Evolutionary conservation across 2,329 filamentous ascomycete species (phyloP), one percentile per base, ranked within the genome.

Genomic region (Colletotrichum cuscutae): DNA sequence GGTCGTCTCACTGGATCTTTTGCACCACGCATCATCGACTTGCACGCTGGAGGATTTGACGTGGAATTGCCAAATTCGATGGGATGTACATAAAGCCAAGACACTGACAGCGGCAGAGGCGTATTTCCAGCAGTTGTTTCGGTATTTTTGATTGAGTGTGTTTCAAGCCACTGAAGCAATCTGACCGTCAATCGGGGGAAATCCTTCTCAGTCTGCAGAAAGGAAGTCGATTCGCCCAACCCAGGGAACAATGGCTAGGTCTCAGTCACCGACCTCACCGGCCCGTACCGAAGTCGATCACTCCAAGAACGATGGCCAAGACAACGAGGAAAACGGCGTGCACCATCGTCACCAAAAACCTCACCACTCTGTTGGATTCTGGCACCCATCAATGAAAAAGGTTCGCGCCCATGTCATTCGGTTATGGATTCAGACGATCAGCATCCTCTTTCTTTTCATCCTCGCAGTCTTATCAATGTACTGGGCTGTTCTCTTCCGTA

Each of bases 391-490:
- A 3, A 73, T 80, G 76, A 71, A 59, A 35, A 80, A 78, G 37
- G 76, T 80, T 19, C 76, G 80, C 19, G 59, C 72, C 2, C 76
- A 80, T 32, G 75, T 80, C 11, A 68, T 80, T 7, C n/a, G 68
- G 1, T 59, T 76, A 15, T 81, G 79, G 79, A 64, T 73, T 5
- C 75, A 74, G 57, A 81, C 78, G 28, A 77, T 80, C 78, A 64
- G 32, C 64, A 65, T 89, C 7, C 82, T 92, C 6, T 87, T 88
- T 77, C 76, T 83, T 4, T 91, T 90, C 76, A 88, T 91, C 59
- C 79, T 92, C 5, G 81, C 76, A 12, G 83, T 91, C 4, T 78
- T 93, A 0, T 91, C 88, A 0, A 80, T 92, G 3, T 92, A 89
- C 80, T 93, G 90, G 90, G 90, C 82, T 0, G 86, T 87, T 0